Evolutionary conservation across 2,329 filamentous ascomycete species (phyloP), one percentile per base, ranked within the genome.

Genomic region (Diaporthe helianthi): DNA sequence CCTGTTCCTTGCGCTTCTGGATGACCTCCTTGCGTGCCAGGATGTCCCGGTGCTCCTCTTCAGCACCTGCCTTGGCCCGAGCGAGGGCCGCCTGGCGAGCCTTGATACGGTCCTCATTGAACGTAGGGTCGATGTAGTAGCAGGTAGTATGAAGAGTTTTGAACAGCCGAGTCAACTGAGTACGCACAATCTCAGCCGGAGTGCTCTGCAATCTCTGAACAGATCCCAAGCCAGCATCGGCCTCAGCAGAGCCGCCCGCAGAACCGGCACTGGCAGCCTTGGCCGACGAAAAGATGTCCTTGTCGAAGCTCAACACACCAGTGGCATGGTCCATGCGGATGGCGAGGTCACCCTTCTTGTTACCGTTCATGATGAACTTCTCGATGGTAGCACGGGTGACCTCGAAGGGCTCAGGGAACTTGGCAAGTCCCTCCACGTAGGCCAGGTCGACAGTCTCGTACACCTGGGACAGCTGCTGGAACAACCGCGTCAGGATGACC

Each of bases 311-410:
- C 71, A 99, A 89, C 61, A 98, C 93, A 71, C 96, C 94, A 66
- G 94, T 95, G 72, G 94, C 94, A 79, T 99, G 96, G 79, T 98
- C 93, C 82, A 98, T 93, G 72, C 96, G 94, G 76, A 99, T 97
- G 66, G 96, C 92, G 54, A 99, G 87, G 76, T 99, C 96, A 69
- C 96, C 96, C 89, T 99, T 99, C 90, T 99, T 99, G 88, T 97
- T 98, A 73, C 96, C 96, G 82, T 99, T 99, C 96, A 99, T 99
- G 86, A 99, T 98, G 86, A 99, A 99, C 85, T 98, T 99, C 86
- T 99, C 96, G 74, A 99, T 97, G 72, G 93, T 97, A 74, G 91
- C 90, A 66, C 92, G 90, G 73, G 89, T 92, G 74, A 98, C 94
- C 83, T 98, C 92, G 88, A 97, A 98, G 51, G 96, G 93, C 79